Evolutionary conservation across 164 flowering plant species (phyloP), one percentile per base, ranked within the genome.

Genomic region (Macadamia tetraphylla): DNA sequence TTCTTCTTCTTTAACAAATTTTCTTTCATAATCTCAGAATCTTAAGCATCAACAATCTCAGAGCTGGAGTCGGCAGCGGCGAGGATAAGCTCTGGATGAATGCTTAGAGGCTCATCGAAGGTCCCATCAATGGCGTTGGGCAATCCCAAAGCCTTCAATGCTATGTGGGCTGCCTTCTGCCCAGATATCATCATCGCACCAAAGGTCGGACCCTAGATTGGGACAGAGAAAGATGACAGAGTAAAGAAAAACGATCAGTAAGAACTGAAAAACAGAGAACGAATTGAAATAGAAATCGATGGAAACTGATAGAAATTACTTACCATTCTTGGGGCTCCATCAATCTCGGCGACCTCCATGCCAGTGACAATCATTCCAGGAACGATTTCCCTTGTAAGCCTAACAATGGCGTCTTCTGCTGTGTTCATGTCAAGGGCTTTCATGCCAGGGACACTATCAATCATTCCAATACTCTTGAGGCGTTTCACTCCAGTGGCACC

Each of bases 291-390:
- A 1, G 12, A 46, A 46, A 46, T 46, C 9, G 6, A 46, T 46
- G 1, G 2, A 29, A 63, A 29, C 35, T 17, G 1, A 58, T 29
- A 30, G 4, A 18, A 55, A 1, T 32, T 9, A 8, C 51, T 3
- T 78, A 82, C 90, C 90, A 86, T 86, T 75, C 90, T 86, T 1
- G 86, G 84, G 2, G 86, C 68, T 10, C 90, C 98, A 63, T 90
- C 97, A 15, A 92, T 92, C 78, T 93, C 98, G 0, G 97, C 95
- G 23, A 93, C 98, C 65, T 93, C 98, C 97, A 91, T 91, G 5
- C 98, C 97, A 9, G 97, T 89, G 8, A 92, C 90, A 60, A 92
- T 88, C 98, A 93, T 93, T 0, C 98, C 98, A 6, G 97, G 98
- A 6, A 93, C 98, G 40, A 91, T 56, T 81, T 93, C 97, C 68